phyloP scores from a whole-genome alignment of 331 rosid species.

The Ulmus americana region DNA sequence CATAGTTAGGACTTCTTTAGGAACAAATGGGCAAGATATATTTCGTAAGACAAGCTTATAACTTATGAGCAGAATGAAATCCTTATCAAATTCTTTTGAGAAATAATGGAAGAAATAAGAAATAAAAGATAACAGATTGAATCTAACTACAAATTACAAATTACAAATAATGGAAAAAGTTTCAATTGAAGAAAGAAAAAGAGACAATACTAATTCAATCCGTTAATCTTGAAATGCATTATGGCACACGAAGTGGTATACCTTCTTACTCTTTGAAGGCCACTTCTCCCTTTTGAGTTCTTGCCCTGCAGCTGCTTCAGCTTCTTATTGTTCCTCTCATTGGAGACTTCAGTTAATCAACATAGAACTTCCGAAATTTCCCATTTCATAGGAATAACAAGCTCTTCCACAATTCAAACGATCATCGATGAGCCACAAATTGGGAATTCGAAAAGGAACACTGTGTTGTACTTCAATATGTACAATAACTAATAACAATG shows the following conservation, averaged over 20 bases:
- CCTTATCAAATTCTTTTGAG: background rate
- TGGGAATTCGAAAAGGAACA: background rate
- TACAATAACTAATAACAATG: slow-evolving; percentile 20
- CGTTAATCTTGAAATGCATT: slow-evolving; percentile 11
- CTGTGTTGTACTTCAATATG: slow-evolving; percentile 20
- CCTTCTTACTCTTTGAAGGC: slow-evolving; percentile 18
- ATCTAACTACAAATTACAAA: slow-evolving; percentile 22
- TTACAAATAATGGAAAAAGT: slow-evolving; percentile 18
- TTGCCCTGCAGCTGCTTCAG: slow-evolving; percentile 16
- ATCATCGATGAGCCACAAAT: background rate
- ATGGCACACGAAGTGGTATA: slow-evolving; percentile 12
- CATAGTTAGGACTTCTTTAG: background rate
- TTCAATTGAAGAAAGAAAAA: background rate
- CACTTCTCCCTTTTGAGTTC: slow-evolving; percentile 1
- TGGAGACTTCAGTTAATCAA: slow-evolving; percentile 1
- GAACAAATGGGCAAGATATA: background rate
- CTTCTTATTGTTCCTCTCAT: slow-evolving; percentile 2
- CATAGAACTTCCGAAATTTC: background rate
- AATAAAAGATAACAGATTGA: slow-evolving; percentile 21
- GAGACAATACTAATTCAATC: slow-evolving; percentile 24
- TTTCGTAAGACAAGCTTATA: background rate
- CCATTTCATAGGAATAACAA: slow-evolving; percentile 11
- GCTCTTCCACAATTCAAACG: background rate
- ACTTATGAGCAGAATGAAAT: background rate
- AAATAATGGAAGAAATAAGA: slow-evolving; percentile 18